Base-by-base conservation (phyloP, 148 eudicot genomes). In the Cornus kousa region DNA sequence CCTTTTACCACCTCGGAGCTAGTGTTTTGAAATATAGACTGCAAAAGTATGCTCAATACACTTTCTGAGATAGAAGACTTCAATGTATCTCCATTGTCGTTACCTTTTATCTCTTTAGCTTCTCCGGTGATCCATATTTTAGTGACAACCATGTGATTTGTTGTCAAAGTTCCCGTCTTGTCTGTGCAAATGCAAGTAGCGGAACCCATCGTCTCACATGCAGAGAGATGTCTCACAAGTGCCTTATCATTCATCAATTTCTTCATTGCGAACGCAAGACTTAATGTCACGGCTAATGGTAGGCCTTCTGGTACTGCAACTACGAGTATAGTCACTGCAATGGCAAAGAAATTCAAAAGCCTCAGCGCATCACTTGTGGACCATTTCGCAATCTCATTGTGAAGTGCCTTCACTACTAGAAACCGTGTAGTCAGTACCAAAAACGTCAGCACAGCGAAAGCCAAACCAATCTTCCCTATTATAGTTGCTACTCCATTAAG, bases 131-230 rank as follows among this genome's bases (percentile, higher is more conserved):
- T 77, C 94, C 97, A 94, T 40, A 92, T 5, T 68, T 86, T 89
- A 5, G 91, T 92, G 60, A 92, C 94, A 31, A 88, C 97, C 98
- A 94, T 94, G 66, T 92, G 98, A 71, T 94, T 94, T 43, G 98
- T 94, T 0, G 98, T 94, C 81, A 94, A 82, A 4, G 98, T 94
- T 76, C 98, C 97, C 0, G 98, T 94, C 78, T 94, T 94, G 53
- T 94, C 98, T 0, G 98, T 92, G 77, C 97, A 94, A 55, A 94
- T 94, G 79, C 91, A 88, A 64, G 67, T 94, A 31, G 93, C 98
- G n/a, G 98, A 94, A 0, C 98, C 98, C 98, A 92, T 94, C 3
- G 98, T 94, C 84, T 94, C 98, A 70, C 98, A 94, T 0, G 98
- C 98, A 11, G 98, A 90, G 10, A 94, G 89, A 75, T 94, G 94